Conservation (phyloP, 805 yeast genomes). For the Diddensiella transvaalensis region DNA sequence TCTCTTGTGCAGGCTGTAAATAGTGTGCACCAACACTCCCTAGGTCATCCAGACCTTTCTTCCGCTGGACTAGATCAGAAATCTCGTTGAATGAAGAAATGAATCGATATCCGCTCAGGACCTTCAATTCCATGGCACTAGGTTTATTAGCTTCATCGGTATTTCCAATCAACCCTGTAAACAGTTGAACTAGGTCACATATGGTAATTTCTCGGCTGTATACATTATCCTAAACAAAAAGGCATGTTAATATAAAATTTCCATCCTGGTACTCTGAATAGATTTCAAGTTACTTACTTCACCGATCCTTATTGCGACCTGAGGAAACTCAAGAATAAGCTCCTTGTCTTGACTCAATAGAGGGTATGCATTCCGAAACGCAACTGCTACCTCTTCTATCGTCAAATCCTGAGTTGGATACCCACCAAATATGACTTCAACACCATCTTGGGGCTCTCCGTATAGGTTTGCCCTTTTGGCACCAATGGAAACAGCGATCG, state of each 20-base stretch:
- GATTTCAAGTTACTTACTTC: conserved; percentile 21
- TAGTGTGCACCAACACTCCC: too few relatives aligned
- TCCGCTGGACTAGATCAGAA: conserved; percentile 13
- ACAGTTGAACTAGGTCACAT: conserved; percentile 23
- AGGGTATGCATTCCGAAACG: conserved; percentile 12
- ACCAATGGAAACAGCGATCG: neutral
- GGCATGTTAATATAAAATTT: neutral
- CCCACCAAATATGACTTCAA: neutral
- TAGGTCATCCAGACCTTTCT: conserved; percentile 16
- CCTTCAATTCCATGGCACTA: conserved; percentile 12
- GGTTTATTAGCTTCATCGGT: conserved; percentile 13
- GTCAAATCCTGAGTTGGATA: conserved; percentile 7
- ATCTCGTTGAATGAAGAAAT: conserved; percentile 21
- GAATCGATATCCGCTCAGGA: conserved; percentile 18
- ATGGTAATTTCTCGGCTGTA: conserved; percentile 26
- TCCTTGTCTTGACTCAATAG: conserved; percentile 19
- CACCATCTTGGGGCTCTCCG: too few relatives aligned
- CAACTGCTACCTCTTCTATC: conserved; percentile 21
- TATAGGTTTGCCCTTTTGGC: neutral
- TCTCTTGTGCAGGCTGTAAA: too few relatives aligned
- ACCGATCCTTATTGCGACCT: conserved; percentile 24
- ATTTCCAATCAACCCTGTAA: conserved; percentile 19
- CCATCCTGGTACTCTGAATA: neutral
- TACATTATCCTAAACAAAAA: conserved; percentile 25
- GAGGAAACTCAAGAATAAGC: conserved; percentile 22